Evolutionary conservation across 345 rosid species (phyloP).

Genomic region (Brassica napus): Da-Ae NC_063452.1:50168501-50169000

Average conservation of each 20-base stretch:
- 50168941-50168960: slow-evolving; percentile 6
- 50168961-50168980: slow-evolving; percentile 9
- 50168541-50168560: slow-evolving; percentile 5
- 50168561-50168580: slow-evolving; percentile 20
- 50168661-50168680: slow-evolving; percentile 26
- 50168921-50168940: not conserved
- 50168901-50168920: not conserved
- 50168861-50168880: not conserved
- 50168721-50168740: slow-evolving; percentile 9
- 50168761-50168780: not conserved
- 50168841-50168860: slow-evolving; percentile 8
- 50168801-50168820: slow-evolving; percentile 18
- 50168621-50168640: slow-evolving; percentile 15
- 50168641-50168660: slow-evolving; percentile 36
- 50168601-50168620: slow-evolving; percentile 22
- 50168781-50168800: slow-evolving; percentile 3
- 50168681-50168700: slow-evolving; percentile 22
- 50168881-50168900: not conserved
- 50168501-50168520: not conserved
- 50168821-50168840: slow-evolving; percentile 17
- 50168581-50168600: slow-evolving; percentile 29
- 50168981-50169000: not conserved
- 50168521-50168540: not conserved
- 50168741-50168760: slow-evolving; percentile 27
- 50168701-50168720: slow-evolving; percentile 22